Base-by-base conservation (phyloP, 805 yeast species). In the Helenozyma baotianmanensis region DNA sequence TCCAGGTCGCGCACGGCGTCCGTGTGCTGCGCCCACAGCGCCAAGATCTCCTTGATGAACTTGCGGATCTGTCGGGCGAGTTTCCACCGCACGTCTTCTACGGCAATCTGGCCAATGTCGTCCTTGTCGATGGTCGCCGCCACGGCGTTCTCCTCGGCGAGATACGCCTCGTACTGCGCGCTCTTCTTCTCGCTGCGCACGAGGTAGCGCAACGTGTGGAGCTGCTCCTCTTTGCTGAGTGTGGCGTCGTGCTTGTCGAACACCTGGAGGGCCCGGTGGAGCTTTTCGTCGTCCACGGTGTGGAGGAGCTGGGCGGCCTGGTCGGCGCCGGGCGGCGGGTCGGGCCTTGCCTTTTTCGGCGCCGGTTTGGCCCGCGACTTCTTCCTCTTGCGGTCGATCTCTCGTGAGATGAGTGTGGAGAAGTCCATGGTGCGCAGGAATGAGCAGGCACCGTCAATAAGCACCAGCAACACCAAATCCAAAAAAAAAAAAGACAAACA, bases 11-110 rank as follows among this genome's bases (percentile, higher is more conserved):
- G 5, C 19, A 17, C 19, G 8, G 8, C 8, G 7, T 19, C 27
- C 10, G 33, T 26, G 4, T 40, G 25, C 2, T 49, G 32, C 31
- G 68, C 62, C 74, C 81, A 75, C 29, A 58, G 49, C n/a, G 39
- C 36, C n/a, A 77, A 36, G 9, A 80, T 33, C 9, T 54, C 45
- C 38, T 67, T 71, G 29, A 78, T 45, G 41, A 70, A 74, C n/a
- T 62, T 65, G 36, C 83, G 55, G 25, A 72, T 33, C 48, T 76
- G 74, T 14, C 56, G 27, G 18, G 47, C 10, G n/a, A 30, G 27
- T 17, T 17, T 17, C 19, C 19, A 17, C 16, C 27, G 35, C 14
- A 72, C 54, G 38, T 62, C 58, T 12, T 49, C 40, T 22, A 45
- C 35, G 35, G 60, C 47, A 6, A 30, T 36, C 15, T 21, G 30